Evolutionary conservation across 805 yeast species (phyloP).

Genomic region (Cyberlindnera maritima): DNA sequence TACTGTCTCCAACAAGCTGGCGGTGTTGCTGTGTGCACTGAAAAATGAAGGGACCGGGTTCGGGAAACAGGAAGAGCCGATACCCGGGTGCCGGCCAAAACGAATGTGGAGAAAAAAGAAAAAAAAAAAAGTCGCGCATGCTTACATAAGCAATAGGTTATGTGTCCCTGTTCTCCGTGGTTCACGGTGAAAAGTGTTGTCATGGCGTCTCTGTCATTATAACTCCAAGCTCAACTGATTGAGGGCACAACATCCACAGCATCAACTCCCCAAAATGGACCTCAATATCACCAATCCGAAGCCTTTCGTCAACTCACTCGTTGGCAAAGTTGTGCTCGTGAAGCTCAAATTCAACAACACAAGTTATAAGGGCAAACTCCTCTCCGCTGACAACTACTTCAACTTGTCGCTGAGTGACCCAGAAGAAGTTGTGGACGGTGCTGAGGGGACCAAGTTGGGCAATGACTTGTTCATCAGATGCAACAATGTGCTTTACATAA

Average conservation of each 20-base stretch:
- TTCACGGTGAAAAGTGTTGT: no score
- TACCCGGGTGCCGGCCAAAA: no score
- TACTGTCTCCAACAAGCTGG: no score
- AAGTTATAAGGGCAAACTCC: conserved; percentile 76
- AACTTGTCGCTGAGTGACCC: conserved; percentile 73
- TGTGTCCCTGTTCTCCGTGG: no score
- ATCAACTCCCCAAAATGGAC: conserved; percentile 5
- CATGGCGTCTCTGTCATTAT: no score
- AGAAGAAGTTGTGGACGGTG: conserved; percentile 48
- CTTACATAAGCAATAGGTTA: no score
- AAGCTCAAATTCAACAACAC: conserved; percentile 88
- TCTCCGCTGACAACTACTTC: conserved; percentile 90
- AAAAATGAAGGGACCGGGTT: no score
- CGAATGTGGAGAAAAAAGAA: no score
- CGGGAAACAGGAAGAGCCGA: no score
- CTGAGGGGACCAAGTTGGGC: conserved; percentile 47
- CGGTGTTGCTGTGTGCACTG: no score
- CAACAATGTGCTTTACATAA: conserved; percentile 70
- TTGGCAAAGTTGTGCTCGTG: conserved; percentile 69
- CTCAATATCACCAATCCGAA: conserved; percentile 77
- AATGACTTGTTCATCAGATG: conserved; percentile 88
- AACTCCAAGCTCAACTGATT: no score
- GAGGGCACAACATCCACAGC: background rate
- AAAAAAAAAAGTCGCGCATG: no score
- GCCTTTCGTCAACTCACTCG: conserved; percentile 78